Evolutionary conservation across 257 asterid species (phyloP), one percentile per base, ranked within the genome.

Genomic region (Rubia yunnanensis): DNA sequence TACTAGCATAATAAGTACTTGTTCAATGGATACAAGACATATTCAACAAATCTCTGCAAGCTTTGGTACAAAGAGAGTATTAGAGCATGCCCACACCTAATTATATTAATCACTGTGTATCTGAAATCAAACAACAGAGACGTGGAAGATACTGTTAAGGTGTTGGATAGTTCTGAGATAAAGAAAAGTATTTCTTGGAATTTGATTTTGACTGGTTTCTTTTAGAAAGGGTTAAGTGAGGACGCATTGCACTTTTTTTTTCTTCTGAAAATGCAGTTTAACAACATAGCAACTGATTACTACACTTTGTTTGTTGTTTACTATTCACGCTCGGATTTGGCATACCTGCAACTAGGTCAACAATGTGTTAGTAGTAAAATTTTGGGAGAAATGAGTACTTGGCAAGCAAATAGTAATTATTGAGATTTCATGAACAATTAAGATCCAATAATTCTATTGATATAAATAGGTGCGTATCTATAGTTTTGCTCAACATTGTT

Each of bases 241-340:
- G 75, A 69, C 68, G 80, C 88, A 54, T 59, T 88, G 67, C 80
- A 74, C 77, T 59, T 73, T 15, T 88, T 90, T 80, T n/a, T n/a
- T n/a, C n/a, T n/a, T n/a, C 79, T 48, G 53, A 64, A 79, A 53
- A 84, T 90, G 92, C 83, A 70, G 71, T 50, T 68, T 22, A 78
- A 84, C 50, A n/a, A 70, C 58, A 55, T 77, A 39, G 85, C 67
- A 63, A 70, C 82, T 53, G 97, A 90, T 74, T 90, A 90, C 63
- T 90, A 80, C 58, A 77, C 95, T 59, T 80, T 82, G 75, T 79
- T 96, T 10, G 91, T 95, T 31, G 79, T 66, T 60, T 74, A 88
- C 53, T 85, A 81, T 74, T 83, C 92, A 60, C 84, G 96, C 80
- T 91, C 97, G 13, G 96, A 91, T 75, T 77, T 91, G 78, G 95